A percentile compares a stretch with the other conserved stretches of the same genome.
Conservation (phyloP, 164 flowering plant species). For the Platanus orientalis region DNA sequence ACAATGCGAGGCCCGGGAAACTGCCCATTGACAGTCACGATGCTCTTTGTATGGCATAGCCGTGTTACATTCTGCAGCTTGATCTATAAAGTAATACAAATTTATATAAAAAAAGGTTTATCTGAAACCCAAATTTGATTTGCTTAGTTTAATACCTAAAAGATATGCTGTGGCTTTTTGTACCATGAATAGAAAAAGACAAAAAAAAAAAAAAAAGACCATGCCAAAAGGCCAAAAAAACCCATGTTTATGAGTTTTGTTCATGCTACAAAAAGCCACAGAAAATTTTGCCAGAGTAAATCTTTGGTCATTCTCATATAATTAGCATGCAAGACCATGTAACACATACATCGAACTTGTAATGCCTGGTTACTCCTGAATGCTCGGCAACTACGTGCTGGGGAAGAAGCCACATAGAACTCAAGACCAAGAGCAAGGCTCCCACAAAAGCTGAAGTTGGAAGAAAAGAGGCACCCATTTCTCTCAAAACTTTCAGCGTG, state of each 20-base stretch:
- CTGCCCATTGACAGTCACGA: slow-evolving; percentile 58
- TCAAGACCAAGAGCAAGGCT: slow-evolving; percentile 14
- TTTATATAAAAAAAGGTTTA: not conserved
- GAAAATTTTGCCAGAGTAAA: too few species aligned
- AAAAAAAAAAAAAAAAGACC: too few species aligned
- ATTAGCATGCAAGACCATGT: not conserved
- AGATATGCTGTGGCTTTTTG: too few species aligned
- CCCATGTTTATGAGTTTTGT: too few species aligned
- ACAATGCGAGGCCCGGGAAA: slow-evolving; percentile 62
- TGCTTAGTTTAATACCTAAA: too few species aligned
- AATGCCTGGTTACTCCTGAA: slow-evolving; percentile 35
- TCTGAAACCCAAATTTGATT: too few species aligned
- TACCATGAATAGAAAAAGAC: too few species aligned
- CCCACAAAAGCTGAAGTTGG: slow-evolving; percentile 7
- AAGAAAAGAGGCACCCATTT: slow-evolving; percentile 18
- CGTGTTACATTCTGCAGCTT: slow-evolving; percentile 50
- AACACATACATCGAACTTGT: slow-evolving; percentile 34
- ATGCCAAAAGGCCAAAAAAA: too few species aligned
- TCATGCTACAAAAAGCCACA: too few species aligned
- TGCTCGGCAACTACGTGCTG: slow-evolving; percentile 11
- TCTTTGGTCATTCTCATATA: too few species aligned
- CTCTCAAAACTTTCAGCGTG: slow-evolving; percentile 3
- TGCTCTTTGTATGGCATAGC: slow-evolving; percentile 61
- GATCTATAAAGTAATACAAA: slow-evolving; percentile 34
- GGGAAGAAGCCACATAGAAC: slow-evolving; percentile 15